Evolutionary conservation across 305 asterid species (phyloP).

Genomic region (Coffea humblotiana): DNA sequence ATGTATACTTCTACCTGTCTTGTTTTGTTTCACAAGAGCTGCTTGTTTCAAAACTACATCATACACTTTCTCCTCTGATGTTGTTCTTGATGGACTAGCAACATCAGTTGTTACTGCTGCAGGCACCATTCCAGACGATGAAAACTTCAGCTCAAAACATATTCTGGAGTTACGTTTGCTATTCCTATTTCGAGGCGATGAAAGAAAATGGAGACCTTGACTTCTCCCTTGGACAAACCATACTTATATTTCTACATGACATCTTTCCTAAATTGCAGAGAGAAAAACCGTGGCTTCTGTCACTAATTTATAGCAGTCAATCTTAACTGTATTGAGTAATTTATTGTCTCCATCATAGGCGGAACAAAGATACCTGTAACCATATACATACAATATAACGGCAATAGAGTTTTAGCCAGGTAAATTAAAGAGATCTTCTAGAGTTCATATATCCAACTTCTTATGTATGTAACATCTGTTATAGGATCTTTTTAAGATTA

Average conservation of each 20-base stretch:
- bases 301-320: neutral
- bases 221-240: neutral
- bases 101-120: neutral
- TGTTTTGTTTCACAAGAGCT: neutral
- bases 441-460: neutral
- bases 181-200: neutral
- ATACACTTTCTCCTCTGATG: constrained; percentile 13
- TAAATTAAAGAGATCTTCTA: neutral
- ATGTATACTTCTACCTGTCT: neutral
- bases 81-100: neutral
- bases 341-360: too few species aligned
- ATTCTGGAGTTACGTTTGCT: neutral
- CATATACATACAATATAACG: too few species aligned
- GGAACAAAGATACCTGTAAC: too few species aligned
- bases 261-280: neutral
- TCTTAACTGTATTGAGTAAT: neutral
- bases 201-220: neutral
- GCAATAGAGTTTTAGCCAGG: neutral
- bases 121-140: neutral
- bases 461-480: neutral
- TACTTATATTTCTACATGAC: neutral
- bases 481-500: neutral
- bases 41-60: constrained; percentile 15
- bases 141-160: neutral
- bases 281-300: neutral